Conservation (phyloP, 148 eudicot species). For the Silene conica region DNA sequence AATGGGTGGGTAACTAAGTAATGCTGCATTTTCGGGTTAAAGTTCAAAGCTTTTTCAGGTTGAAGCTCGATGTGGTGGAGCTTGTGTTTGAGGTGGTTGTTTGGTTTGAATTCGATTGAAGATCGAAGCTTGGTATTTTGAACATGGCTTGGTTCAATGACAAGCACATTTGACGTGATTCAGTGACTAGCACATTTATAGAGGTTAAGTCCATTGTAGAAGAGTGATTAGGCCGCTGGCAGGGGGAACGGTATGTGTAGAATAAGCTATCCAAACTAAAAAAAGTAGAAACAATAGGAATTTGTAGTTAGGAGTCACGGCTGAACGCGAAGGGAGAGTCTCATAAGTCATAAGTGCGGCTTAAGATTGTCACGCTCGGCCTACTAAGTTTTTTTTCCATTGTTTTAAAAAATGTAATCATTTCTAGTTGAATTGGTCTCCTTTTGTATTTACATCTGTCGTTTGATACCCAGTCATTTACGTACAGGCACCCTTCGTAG, state of each 20-base stretch:
- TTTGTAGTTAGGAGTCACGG: not conserved
- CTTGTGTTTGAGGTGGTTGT: not conserved
- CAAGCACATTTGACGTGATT: too few relatives aligned
- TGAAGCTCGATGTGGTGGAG: not conserved
- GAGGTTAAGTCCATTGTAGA: not conserved
- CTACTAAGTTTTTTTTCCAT: too few relatives aligned
- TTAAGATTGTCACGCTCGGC: too few relatives aligned
- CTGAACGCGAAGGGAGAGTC: not conserved
- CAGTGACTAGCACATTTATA: not conserved
- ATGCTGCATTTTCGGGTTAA: not conserved
- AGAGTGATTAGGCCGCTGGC: not conserved
- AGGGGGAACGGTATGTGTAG: not conserved
- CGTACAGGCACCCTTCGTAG: constrained; percentile 51
- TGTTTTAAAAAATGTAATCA: too few relatives aligned
- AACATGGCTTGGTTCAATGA: not conserved
- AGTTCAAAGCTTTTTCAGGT: not conserved
- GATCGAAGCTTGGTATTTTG: not conserved
- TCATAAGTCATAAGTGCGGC: not conserved
- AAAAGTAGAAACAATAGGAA: not conserved
- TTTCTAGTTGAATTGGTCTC: not conserved
- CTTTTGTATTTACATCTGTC: not conserved
- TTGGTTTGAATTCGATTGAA: not conserved
- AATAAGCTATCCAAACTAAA: not conserved
- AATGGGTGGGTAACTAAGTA: not conserved
- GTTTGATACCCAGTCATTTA: constrained; percentile 10